Evolutionary conservation across 129 eudicot species (phyloP).

Genomic region (Pittosporum tobira): DNA sequence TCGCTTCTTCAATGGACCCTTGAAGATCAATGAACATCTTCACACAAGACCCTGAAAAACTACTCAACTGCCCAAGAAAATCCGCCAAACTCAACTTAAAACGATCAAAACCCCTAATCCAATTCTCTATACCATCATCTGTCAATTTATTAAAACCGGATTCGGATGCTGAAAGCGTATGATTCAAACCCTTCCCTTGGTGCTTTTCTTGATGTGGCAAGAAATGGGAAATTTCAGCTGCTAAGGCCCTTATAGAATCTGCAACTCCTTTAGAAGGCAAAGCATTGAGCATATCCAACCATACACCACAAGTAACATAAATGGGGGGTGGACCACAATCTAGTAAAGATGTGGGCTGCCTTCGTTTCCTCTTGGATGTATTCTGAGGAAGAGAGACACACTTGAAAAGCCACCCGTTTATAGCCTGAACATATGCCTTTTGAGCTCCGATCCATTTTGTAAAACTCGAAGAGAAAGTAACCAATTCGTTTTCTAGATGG

Average conservation of each 20-base stretch:
- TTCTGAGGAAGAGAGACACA: slow-evolving; percentile 58
- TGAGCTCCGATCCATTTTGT: slow-evolving; percentile 76
- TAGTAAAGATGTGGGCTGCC: slow-evolving; percentile 42
- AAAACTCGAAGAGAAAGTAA: slow-evolving; percentile 50
- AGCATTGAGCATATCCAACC: slow-evolving; percentile 54
- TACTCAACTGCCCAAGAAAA: slow-evolving; percentile 55
- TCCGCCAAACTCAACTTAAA: slow-evolving; percentile 41
- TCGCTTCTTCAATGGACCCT: slow-evolving; percentile 50
- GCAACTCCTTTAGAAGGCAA: slow-evolving; percentile 63
- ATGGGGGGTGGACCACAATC: slow-evolving; percentile 75
- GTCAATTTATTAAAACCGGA: slow-evolving; percentile 26
- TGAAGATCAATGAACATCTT: slow-evolving; percentile 59
- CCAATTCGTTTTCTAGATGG: slow-evolving; percentile 48
- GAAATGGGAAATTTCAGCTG: slow-evolving; percentile 46
- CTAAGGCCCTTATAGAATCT: slow-evolving; percentile 59
- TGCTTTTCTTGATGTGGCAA: slow-evolving; percentile 72
- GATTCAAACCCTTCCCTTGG: slow-evolving; percentile 31
- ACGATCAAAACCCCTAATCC: slow-evolving; percentile 44
- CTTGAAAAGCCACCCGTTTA: slow-evolving; percentile 73
- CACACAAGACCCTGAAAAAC: slow-evolving; percentile 51
- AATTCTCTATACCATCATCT: slow-evolving; percentile 44
- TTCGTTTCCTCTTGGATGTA: slow-evolving; percentile 46
- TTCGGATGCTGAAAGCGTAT: slow-evolving; percentile 13
- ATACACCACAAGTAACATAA: slow-evolving; percentile 63
- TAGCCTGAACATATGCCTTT: slow-evolving; percentile 54